These are phyloP conservation scores for Rhinocladiella similis DNA, from an alignment of 2,329 filamentous ascomycete genomes.

Conservation along the genomic window DNA sequence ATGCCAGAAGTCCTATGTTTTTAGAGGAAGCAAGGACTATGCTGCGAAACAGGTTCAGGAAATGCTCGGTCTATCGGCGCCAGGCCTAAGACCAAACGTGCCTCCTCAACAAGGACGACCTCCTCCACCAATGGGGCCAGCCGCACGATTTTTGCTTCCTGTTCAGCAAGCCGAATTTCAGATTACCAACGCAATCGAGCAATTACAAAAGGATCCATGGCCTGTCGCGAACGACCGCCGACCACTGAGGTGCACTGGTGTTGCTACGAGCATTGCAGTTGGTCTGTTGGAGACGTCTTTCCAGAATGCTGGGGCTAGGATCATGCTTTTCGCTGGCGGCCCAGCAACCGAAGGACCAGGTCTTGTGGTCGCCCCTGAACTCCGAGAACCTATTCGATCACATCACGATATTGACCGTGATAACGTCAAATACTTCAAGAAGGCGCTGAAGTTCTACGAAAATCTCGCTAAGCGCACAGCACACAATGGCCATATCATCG, in stretches of 20 bases:
- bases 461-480: slow-evolving; percentile 88
- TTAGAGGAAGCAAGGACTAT: slow-evolving; percentile 97
- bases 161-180: slow-evolving; percentile 97
- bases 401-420: slow-evolving; percentile 99
- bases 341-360: slow-evolving; percentile 94
- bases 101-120: slow-evolving; percentile 72
- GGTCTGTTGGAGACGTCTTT: slow-evolving; percentile 92
- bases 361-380: slow-evolving; percentile 92
- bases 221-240: slow-evolving; percentile 92
- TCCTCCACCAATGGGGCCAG: slow-evolving; percentile 73
- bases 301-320: slow-evolving; percentile 88
- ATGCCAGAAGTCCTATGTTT: slow-evolving; percentile 98
- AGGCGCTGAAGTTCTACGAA: slow-evolving; percentile 98
- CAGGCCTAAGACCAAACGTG: slow-evolving; percentile 71
- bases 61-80: slow-evolving; percentile 83
- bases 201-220: slow-evolving; percentile 96
- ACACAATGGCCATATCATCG: slow-evolving; percentile 95
- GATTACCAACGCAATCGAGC: slow-evolving; percentile 91
- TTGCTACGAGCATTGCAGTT: slow-evolving; percentile 92
- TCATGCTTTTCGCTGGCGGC: slow-evolving; percentile 96
- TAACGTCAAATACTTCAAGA: slow-evolving; percentile 99
- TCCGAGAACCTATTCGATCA: slow-evolving; percentile 94
- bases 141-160: slow-evolving; percentile 86
- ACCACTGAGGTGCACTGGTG: slow-evolving; percentile 86
- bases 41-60: slow-evolving; percentile 98